Conservation (phyloP, 257 asterid species). For the Cruciata laevipes region DNA sequence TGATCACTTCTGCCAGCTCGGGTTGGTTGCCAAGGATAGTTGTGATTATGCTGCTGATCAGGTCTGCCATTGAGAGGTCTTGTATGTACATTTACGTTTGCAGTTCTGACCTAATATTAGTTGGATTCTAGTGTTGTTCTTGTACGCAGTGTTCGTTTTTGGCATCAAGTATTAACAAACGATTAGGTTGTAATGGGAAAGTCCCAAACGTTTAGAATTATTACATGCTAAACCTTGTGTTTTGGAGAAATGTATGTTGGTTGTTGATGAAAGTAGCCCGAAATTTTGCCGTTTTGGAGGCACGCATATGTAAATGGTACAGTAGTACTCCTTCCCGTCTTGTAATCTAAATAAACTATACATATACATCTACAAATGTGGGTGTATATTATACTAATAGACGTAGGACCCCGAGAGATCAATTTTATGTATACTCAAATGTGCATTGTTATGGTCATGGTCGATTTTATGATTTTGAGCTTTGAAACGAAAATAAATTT, state of each 20-base stretch:
- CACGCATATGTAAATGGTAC: neutral
- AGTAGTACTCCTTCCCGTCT: neutral
- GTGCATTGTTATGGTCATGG: too few species aligned
- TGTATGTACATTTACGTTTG: neutral
- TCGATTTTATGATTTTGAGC: too few species aligned
- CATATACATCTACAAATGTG: neutral
- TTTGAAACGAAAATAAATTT: too few species aligned
- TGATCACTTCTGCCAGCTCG: neutral
- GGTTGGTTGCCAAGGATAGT: neutral
- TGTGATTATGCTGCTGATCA: neutral
- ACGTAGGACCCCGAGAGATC: too few species aligned
- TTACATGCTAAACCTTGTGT: neutral
- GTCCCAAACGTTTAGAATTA: neutral
- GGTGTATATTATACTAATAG: too few species aligned
- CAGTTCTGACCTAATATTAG: neutral
- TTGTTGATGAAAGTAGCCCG: neutral
- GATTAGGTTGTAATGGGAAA: neutral
- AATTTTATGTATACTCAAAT: too few species aligned
- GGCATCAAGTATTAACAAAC: too few species aligned
- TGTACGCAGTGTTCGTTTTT: too few species aligned
- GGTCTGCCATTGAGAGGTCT: neutral
- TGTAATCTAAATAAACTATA: neutral
- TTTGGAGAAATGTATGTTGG: neutral
- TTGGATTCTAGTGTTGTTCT: too few species aligned
- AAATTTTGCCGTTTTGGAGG: neutral